Conservation (phyloP, 257 asterid genomes). For the Solanum ossicruentum region DNA sequence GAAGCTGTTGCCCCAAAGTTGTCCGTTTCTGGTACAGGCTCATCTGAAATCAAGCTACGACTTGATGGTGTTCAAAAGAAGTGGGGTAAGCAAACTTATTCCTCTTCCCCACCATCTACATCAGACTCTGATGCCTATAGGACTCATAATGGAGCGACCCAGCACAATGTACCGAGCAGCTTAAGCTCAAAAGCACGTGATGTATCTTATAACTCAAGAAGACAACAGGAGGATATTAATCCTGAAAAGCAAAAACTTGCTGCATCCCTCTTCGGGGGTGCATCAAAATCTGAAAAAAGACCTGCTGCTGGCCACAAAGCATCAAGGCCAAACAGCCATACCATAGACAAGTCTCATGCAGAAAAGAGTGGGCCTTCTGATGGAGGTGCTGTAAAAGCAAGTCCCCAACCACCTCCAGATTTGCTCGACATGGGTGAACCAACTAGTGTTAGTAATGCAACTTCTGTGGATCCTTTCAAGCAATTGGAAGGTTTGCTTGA, state of each 20-base stretch:
- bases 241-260: constrained; percentile 88
- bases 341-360: constrained; percentile 32
- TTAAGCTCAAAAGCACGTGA: constrained; percentile 29
- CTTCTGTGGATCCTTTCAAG: constrained; percentile 66
- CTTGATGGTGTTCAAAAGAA: constrained; percentile 91
- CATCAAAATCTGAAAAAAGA: constrained; percentile 44
- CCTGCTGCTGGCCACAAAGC: constrained; percentile 38
- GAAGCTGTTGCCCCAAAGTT: constrained; percentile 28
- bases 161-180: constrained; percentile 22
- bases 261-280: constrained; percentile 81
- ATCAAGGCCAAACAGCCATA: constrained; percentile 27
- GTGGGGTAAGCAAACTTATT: constrained; percentile 76
- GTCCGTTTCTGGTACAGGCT: constrained; percentile 30
- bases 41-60: constrained; percentile 63
- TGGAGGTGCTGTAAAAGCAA: constrained; percentile 22
- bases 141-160: constrained; percentile 45
- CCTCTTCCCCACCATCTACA: constrained; percentile 41
- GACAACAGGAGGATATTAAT: constrained; percentile 46
- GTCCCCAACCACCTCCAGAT: constrained; percentile 67
- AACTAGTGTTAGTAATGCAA: constrained; percentile 21
- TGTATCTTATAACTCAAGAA: constrained; percentile 41
- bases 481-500: constrained; percentile 88
- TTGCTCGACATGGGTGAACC: constrained; percentile 83
- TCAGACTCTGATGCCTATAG: constrained; percentile 25
- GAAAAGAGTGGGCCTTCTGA: constrained; percentile 27